Conservation (phyloP, 148 eudicot species). For the Drosera capensis region DNA sequence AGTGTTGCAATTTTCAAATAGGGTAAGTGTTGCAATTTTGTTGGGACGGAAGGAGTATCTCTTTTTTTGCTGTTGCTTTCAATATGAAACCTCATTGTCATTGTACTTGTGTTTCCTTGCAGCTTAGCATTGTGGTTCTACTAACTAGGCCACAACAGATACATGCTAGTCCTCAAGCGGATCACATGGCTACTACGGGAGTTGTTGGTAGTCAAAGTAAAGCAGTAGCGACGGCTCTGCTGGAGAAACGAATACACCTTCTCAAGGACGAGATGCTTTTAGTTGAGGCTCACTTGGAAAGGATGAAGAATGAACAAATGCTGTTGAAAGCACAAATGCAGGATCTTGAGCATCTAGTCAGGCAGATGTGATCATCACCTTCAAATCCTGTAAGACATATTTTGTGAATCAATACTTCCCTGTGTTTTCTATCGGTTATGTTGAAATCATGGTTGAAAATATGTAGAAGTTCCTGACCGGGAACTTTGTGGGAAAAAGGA, state of each 20-base stretch:
- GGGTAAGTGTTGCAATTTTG: not conserved
- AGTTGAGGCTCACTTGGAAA: slow-evolving; percentile 57
- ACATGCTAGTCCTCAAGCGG: slow-evolving; percentile 38
- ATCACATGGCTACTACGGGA: slow-evolving; percentile 10
- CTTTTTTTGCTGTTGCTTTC: not conserved
- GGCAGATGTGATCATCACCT: no score
- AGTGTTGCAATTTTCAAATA: no score
- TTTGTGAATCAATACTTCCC: no score
- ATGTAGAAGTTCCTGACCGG: no score
- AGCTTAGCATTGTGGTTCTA: slow-evolving; percentile 78
- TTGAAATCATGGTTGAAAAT: no score
- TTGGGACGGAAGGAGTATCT: not conserved
- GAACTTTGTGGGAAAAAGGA: no score
- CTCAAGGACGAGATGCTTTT: slow-evolving; percentile 77
- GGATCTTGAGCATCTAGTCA: slow-evolving; percentile 32
- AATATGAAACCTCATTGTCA: not conserved
- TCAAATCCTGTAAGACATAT: no score
- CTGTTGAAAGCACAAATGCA: slow-evolving; percentile 37
- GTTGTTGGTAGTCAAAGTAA: slow-evolving; percentile 20
- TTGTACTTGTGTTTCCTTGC: slow-evolving; percentile 7
- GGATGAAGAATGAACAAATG: slow-evolving; percentile 52
- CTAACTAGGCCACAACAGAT: slow-evolving; percentile 62
- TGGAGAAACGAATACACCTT: slow-evolving; percentile 54
- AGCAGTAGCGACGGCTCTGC: slow-evolving; percentile 34
- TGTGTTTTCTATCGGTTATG: no score